Base-by-base conservation (phyloP, 805 yeast genomes). In the Kregervanrija delftensis region DNA sequence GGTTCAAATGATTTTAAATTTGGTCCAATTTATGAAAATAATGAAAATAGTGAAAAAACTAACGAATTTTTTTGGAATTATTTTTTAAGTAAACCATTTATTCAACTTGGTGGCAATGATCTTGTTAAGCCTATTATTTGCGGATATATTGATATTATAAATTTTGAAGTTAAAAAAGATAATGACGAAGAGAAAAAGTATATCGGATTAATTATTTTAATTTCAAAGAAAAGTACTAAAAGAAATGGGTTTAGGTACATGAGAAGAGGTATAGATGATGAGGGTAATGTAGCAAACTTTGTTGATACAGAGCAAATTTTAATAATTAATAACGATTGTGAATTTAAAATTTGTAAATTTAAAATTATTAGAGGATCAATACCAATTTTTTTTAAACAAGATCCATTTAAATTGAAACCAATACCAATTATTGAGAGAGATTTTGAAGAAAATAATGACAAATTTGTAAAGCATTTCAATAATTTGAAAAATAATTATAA, bases 371-470 rank as follows among this genome's bases (percentile, higher is more conserved):
- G 86, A 51, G 86, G 86, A 2, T 80, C 86, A 0, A 79, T 80
- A 8, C 86, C 86, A 0, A 64, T 82, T 1, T 81, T 77, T 54
- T 81, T 82, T 72, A 73, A 73, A 40, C 86, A 81, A 54, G 78
- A 77, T 49, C 73, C 83, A 1, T 72, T 81, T 13, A 65, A 58
- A 48, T 49, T 71, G 40, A 69, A 67, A 44, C 74, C 75, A 0
- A 51, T 55, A 3, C 75, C 74, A 1, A 57, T 46, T 22, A 41
- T 69, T 9, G 58, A 65, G 11, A 53, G 67, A 44, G 43, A 59
- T 0, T 31, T 50, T 6, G 55, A 59, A 15, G 60, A 61, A 33
- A 63, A 62, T 17, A 41, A 47, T 11, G 52, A 46, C 5, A 58
- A 60, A 1, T 62, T 70, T 43, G 38, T 44, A 5, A 42, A 45